Conservation (phyloP, 1,139 yeast species). For the Candida albicans region DNA sequence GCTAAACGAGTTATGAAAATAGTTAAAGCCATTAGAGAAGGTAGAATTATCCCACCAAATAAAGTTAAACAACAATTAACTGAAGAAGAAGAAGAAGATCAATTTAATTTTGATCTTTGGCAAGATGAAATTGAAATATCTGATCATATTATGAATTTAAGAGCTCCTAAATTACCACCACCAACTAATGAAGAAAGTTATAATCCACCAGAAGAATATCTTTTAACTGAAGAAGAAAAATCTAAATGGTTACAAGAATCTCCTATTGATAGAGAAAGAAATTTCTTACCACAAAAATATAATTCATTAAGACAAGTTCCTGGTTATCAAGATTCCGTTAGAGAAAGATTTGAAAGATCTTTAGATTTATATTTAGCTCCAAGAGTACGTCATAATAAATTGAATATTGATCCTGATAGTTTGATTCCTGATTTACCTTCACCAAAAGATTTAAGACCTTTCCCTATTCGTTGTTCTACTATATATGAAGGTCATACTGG, state of each 20-base stretch:
- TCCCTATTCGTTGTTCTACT: constrained; percentile 91
- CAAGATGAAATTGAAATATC: constrained; percentile 49
- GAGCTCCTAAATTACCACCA: constrained; percentile 95
- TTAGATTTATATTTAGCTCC: constrained; percentile 95
- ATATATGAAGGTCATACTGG: constrained; percentile 80
- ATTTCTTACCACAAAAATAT: constrained; percentile 82
- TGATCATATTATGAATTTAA: constrained; percentile 82
- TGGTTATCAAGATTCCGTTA: constrained; percentile 79
- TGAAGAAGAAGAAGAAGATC: constrained; percentile 40
- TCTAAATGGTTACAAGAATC: constrained; percentile 71
- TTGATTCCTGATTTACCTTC: constrained; percentile 95
- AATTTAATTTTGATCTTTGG: constrained; percentile 78
- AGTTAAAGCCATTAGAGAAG: constrained; percentile 94
- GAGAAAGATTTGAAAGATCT: constrained; percentile 93
- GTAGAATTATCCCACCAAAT: constrained; percentile 79
- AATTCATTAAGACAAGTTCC: constrained; percentile 87
- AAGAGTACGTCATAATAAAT: constrained; percentile 86
- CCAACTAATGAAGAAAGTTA: constrained; percentile 97
- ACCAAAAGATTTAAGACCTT: constrained; percentile 96
- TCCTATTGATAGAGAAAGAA: constrained; percentile 75
- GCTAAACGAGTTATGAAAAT: constrained; percentile 96
- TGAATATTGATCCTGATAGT: constrained; percentile 94
- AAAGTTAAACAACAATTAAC: constrained; percentile 53
- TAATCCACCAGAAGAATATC: constrained; percentile 95
- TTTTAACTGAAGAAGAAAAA: constrained; percentile 75